Conservation (phyloP, 352 stramenopile species). For the Phytophthora nicotianae region DNA sequence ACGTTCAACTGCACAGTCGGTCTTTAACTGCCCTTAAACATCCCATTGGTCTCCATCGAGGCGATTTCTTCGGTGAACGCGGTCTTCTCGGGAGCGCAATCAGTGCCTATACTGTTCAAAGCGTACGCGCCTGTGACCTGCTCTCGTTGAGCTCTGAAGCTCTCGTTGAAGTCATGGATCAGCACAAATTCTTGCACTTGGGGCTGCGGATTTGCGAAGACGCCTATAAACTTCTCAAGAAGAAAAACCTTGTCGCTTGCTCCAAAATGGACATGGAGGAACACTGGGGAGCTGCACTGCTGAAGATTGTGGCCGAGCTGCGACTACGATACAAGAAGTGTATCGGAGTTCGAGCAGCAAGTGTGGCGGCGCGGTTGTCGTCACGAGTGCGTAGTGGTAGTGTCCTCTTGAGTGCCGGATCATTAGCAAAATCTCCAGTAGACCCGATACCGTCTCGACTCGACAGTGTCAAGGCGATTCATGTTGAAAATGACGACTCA, state of each 20-base stretch:
- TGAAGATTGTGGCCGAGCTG: constrained; percentile 25
- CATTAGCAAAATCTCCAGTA: not conserved
- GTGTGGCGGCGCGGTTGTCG: not conserved
- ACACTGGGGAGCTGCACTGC: constrained; percentile 28
- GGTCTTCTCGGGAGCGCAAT: constrained; percentile 59
- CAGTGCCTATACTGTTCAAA: constrained; percentile 40
- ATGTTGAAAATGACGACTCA: not conserved
- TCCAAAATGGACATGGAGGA: constrained; percentile 36
- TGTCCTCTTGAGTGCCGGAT: not conserved
- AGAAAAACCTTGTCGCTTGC: constrained; percentile 10
- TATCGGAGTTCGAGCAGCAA: not conserved
- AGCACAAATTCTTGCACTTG: constrained; percentile 27
- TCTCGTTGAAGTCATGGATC: constrained; percentile 48
- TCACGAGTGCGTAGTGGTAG: not conserved
- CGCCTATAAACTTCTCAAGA: constrained; percentile 22
- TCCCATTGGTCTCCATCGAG: constrained; percentile 33
- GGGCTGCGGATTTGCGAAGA: constrained; percentile 24
- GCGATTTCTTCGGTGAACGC: constrained; percentile 68
- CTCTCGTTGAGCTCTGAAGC: constrained; percentile 43
- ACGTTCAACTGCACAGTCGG: constrained; percentile 46
- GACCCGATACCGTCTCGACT: constrained; percentile 2
- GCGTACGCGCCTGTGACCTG: constrained; percentile 37
- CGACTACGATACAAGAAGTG: constrained; percentile 6
- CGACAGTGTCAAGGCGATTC: constrained; percentile 9
- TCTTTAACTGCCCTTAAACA: constrained; percentile 25